Evolutionary conservation across 441 rosid species (phyloP), one percentile per base, ranked within the genome.

Genomic region (Arabidopsis lyrata): DNA sequence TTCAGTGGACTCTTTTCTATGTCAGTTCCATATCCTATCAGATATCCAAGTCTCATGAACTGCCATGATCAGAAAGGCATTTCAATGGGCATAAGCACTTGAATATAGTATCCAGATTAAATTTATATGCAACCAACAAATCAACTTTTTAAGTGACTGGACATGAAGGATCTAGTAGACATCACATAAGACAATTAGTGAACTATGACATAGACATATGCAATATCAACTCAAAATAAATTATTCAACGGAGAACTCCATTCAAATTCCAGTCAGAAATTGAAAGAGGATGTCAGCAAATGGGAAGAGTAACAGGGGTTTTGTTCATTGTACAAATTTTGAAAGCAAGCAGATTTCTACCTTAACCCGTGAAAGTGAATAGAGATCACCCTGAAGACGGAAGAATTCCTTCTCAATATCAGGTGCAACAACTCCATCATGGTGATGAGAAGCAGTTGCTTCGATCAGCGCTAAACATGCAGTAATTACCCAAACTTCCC

Each of bases 41-140:
- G 83, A 86, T 90, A 93, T 42, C 97, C 97, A 71, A 96, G 95
- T 84, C 99, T 88, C 95, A 90, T 85, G 86, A 93, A 93, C 99
- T 96, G 92, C 81, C 85, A 89, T 55, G 79, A 77, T 45, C 64
- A 81, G 53, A 70, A 77, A 62, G 14, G 49, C 49, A 77, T 64
- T 76, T 81, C 27, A 53, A 38, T 59, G 31, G 45, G 45, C 36
- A 65, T 59, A 34, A 15, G n/a, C 44, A 66, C 59, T 59, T 38
- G 53, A 54, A 48, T 44, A 73, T 11, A 14, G 38, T 11, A 8
- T 11, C 18, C 52, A 16, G 14, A 55, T 36, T 13, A 53, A 13
- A n/a, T 62, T 75, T 56, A 70, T 56, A 58, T 49, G 11, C 57
- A 39, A 27, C 62, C 35, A 50, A 54, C 52, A 54, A 76, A 75